Percentiles rank a stretch among this genome's conserved stretches.
These are phyloP conservation scores for Phalaenopsis hybrid DNA, from an alignment of 116 monocot species.

Conservation along the genomic window DNA sequence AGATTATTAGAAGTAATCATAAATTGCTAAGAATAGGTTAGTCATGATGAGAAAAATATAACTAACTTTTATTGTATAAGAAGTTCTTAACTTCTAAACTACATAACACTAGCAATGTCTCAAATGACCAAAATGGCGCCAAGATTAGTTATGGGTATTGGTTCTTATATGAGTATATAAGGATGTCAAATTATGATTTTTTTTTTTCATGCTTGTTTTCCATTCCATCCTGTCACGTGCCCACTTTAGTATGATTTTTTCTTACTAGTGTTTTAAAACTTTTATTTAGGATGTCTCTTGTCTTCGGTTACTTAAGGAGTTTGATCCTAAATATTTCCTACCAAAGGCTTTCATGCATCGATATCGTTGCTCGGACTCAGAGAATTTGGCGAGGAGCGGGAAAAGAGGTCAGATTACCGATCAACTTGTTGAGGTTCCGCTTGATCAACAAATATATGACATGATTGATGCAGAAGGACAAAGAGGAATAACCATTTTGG, in stretches of 20 bases:
- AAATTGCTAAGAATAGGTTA: no score
- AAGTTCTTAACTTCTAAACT: no score
- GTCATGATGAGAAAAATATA: no score
- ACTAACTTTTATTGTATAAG: no score
- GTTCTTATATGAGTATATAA: neutral
- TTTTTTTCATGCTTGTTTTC: neutral
- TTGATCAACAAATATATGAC: slow-evolving; percentile 82
- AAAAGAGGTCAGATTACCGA: slow-evolving; percentile 72
- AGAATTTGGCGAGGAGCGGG: slow-evolving; percentile 22
- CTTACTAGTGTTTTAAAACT: neutral
- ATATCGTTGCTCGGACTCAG: slow-evolving; percentile 30
- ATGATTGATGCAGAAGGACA: slow-evolving; percentile 72
- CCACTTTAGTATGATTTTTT: neutral
- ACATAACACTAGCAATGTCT: neutral
- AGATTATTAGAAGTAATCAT: no score
- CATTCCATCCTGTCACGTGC: neutral
- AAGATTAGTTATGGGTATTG: neutral
- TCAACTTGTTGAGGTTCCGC: slow-evolving; percentile 78
- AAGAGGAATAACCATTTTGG: slow-evolving; percentile 75
- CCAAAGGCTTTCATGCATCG: slow-evolving; percentile 33
- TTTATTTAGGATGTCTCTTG: slow-evolving; percentile 43
- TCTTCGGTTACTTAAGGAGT: slow-evolving; percentile 57
- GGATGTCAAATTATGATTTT: neutral
- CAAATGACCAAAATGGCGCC: neutral
- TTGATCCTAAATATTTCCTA: slow-evolving; percentile 64